Evolutionary conservation across 2,329 filamentous ascomycete genomes (phyloP), one percentile per base, ranked within the genome.

Genomic region (Fusarium equiseti): DNA sequence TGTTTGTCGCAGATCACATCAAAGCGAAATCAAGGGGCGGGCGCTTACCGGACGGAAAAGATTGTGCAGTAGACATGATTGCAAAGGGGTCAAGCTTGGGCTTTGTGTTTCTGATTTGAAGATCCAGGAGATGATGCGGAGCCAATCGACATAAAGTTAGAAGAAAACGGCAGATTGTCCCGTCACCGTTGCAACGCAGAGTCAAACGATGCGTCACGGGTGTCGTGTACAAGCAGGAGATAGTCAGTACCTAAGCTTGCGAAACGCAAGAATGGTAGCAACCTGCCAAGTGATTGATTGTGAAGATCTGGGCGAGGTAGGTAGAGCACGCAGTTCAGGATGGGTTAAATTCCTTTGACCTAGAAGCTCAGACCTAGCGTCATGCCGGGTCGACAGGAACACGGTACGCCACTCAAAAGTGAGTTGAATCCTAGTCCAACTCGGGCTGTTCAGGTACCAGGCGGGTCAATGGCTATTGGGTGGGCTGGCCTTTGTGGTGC

Each of bases 321-420:
- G 42, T 67, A 59, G 66, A 69, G 64, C 74, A 73, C 71, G 69
- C 71, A 71, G 66, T 66, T 69, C 54, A 58, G 69, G 69, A 75
- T 74, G 70, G 67, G 70, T 77, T 77, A 78, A 78, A 77, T 77
- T 78, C 76, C 73, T 74, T 49, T 74, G 74, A 63, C 66, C 56
- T 71, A 59, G 56, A 66, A 75, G 63, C 70, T 65, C 66, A 74
- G 74, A 72, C 73, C 73, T 74, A 76, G 76, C 76, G 76, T 77
- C 74, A 77, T 75, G 70, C 72, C 76, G 71, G 66, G 65, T 68
- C 66, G 57, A 64, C 56, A 73, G 40, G 68, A 68, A 71, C 49
- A 71, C 62, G 62, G 63, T 63, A 64, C 71, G 69, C 72, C 70
- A 74, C 67, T 59, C 56, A 63, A 53, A 60, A 61, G 52, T 59